Conservation (phyloP, 1,284 basidiomycete species). For the Trametes hirsuta region DNA sequence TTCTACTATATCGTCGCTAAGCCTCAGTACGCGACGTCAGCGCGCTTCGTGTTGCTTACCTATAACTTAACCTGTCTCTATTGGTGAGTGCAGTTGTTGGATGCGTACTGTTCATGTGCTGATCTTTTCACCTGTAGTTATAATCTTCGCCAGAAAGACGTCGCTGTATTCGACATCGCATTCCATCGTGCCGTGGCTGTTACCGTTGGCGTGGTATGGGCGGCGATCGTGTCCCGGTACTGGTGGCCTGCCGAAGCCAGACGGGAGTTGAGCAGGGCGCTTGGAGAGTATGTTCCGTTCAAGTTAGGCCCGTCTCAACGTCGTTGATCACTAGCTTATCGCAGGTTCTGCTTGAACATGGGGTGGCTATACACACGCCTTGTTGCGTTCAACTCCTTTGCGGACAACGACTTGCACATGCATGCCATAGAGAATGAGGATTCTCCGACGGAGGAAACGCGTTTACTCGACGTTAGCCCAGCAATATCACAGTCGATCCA, state of each 20-base stretch:
- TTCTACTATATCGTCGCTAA: conserved; percentile 89
- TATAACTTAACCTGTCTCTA: conserved; percentile 93
- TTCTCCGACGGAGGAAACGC: conserved; percentile 39
- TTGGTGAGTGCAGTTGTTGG: conserved; percentile 51
- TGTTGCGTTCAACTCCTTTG: conserved; percentile 75
- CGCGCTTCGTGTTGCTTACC: conserved; percentile 86
- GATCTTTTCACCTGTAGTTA: conserved; percentile 53
- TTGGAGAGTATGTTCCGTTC: conserved; percentile 74
- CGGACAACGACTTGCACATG: conserved; percentile 25
- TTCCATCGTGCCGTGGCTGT: conserved; percentile 81
- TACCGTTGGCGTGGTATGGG: conserved; percentile 89
- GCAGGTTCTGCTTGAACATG: conserved; percentile 79
- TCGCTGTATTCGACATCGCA: conserved; percentile 76
- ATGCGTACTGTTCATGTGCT: background rate
- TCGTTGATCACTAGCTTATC: background rate
- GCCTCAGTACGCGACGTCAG: conserved; percentile 79
- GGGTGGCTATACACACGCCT: conserved; percentile 86
- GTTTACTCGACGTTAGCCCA: conserved; percentile 42
- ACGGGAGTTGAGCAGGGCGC: conserved; percentile 79
- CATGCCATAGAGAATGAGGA: conserved; percentile 31
- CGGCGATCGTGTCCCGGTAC: conserved; percentile 82
- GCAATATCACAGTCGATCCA: conserved; percentile 67
- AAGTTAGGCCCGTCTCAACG: background rate
- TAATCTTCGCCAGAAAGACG: conserved; percentile 74
- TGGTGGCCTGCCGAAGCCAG: conserved; percentile 97